Conservation (phyloP, 306 rosid genomes). For the Vachellia pachyceras region DNA sequence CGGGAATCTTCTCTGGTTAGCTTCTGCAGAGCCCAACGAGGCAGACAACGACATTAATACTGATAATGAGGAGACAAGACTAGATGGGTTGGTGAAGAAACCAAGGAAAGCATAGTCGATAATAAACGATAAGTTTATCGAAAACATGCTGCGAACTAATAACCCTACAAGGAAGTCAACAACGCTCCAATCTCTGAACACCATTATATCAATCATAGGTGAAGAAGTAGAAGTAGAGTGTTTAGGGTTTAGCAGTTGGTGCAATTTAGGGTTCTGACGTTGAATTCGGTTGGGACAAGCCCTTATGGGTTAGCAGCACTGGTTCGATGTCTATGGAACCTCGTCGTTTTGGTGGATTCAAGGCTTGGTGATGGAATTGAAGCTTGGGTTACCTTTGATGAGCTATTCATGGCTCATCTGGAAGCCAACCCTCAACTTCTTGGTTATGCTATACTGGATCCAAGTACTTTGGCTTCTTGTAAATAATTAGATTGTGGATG, state of each 20-base stretch:
- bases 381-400: conserved; percentile 46
- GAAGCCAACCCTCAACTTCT: conserved; percentile 30
- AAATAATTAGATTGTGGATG: background rate
- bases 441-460: conserved; percentile 25
- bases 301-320: conserved; percentile 40
- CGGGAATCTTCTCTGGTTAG: conserved; percentile 53
- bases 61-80: background rate
- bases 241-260: conserved; percentile 42
- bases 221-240: conserved; percentile 5
- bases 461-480: conserved; percentile 20
- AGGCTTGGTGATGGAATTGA: conserved; percentile 41
- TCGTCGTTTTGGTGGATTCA: conserved; percentile 20
- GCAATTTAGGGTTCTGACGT: conserved; percentile 37
- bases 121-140: conserved; percentile 1
- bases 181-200: background rate
- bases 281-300: conserved; percentile 56
- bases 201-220: background rate
- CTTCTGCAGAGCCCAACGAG: background rate
- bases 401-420: conserved; percentile 13
- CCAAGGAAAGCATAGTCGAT: conserved; percentile 28
- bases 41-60: background rate
- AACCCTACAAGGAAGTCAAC: conserved; percentile 12
- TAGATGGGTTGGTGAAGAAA: conserved; percentile 27
- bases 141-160: conserved; percentile 16
- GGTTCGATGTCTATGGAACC: conserved; percentile 34